Evolutionary conservation across 345 rosid species (phyloP), one percentile per base, ranked within the genome.

Genomic region (Triadica sebifera): DNA sequence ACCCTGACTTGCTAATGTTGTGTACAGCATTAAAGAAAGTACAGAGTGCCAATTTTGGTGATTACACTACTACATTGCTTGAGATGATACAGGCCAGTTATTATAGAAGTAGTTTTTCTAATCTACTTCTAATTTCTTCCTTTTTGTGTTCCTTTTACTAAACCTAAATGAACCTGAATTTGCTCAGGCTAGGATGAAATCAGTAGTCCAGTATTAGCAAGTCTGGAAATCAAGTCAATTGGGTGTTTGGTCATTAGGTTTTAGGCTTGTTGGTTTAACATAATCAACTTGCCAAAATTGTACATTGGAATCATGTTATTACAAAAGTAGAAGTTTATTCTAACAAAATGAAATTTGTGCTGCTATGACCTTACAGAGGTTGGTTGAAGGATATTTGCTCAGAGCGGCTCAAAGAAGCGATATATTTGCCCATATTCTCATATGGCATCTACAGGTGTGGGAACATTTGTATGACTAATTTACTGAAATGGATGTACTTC

Each of bases 391-490:
- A 58, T 96, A 96, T 81, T 84, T 96, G 87, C 93, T 96, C 45
- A 88, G 98, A 88, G 99, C 99, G 67, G 81, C 99, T 78, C 96
- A 96, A 77, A 85, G 94, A 83, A 96, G 98, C 80, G 97, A 96
- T 78, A 82, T 96, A 83, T 96, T 96, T 79, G 93, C 98, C 70
- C 99, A 96, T 81, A 96, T 93, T 83, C 84, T 96, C 78, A 93
- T 96, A 81, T 96, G 99, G 99, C 94, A 90, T 87, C 81, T 96
- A 71, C 97, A 93, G 95, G 99, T 96, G 68, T 50, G 81, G 62
- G 63, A 72, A 58, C 12, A 47, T 58, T 65, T 73, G 22, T 80
- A 57, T 69, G 49, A 47, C 53, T 62, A 53, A 25, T 2, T 34
- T 71, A 77, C 63, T 70, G 50, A 72, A 77, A 56, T 60, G 61